These are phyloP conservation scores for Draba incana DNA, from an alignment of 345 rosid species.

Conservation along the genomic window DNA sequence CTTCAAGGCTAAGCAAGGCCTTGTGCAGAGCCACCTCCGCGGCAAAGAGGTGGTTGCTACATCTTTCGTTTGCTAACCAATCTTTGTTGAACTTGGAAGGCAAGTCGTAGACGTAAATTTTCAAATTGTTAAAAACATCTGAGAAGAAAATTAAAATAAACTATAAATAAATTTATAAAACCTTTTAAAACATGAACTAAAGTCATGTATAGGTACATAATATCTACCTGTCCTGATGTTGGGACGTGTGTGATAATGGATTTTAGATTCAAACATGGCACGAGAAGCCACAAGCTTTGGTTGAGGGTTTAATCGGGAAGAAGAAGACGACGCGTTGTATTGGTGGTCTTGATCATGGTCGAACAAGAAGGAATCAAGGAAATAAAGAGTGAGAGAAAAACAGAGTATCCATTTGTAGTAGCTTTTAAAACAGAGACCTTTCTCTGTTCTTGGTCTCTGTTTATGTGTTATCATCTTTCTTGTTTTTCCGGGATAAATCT, in stretches of 20 bases:
- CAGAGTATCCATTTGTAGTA: slow-evolving; percentile 90
- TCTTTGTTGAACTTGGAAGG: slow-evolving; percentile 75
- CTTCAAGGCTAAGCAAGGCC: slow-evolving; percentile 55
- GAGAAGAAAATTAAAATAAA: background rate
- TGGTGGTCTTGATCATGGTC: slow-evolving; percentile 51
- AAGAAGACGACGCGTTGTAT: slow-evolving; percentile 45
- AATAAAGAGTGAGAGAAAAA: slow-evolving; percentile 70
- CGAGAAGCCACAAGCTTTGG: slow-evolving; percentile 55
- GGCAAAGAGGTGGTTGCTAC: slow-evolving; percentile 86
- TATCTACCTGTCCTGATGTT: slow-evolving; percentile 47
- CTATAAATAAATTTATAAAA: background rate
- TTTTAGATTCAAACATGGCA: slow-evolving; percentile 62
- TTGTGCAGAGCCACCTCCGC: slow-evolving; percentile 91
- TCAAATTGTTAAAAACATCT: slow-evolving; percentile 65
- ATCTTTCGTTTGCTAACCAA: slow-evolving; percentile 82
- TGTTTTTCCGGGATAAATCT: slow-evolving; percentile 51
- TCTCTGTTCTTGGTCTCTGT: slow-evolving; percentile 46
- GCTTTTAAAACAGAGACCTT: slow-evolving; percentile 51
- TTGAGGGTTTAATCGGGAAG: slow-evolving; percentile 44
- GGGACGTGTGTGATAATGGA: slow-evolving; percentile 32
- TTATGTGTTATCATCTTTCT: slow-evolving; percentile 52
- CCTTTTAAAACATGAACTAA: background rate
- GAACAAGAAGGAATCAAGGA: slow-evolving; percentile 68
- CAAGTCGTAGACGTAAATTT: slow-evolving; percentile 73
- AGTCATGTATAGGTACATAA: background rate